Evolutionary conservation across 805 yeast species (phyloP).

Genomic region (Kuraishia floccosa): DNA sequence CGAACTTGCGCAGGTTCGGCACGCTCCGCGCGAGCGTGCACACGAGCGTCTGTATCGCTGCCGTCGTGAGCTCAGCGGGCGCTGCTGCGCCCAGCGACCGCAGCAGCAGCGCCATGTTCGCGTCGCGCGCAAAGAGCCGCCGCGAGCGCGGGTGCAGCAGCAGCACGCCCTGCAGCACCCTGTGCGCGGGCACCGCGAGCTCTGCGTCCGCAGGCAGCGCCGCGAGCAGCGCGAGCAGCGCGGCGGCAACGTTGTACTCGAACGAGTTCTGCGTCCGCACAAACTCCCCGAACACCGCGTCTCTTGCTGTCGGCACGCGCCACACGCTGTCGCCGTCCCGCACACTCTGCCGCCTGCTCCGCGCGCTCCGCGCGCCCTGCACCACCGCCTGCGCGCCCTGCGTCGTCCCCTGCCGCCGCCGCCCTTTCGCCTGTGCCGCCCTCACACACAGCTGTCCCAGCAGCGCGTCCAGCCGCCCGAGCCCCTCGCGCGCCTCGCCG

Average conservation of each 20-base stretch:
- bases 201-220: conserved; percentile 6
- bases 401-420: too few relatives aligned
- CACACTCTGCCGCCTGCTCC: too few relatives aligned
- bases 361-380: too few relatives aligned
- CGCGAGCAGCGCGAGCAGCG: conserved; percentile 14
- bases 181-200: conserved; percentile 13
- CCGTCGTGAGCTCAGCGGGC: conserved; percentile 17
- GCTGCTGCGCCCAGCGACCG: conserved; percentile 9
- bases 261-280: conserved; percentile 37
- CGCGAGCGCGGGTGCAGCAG: conserved; percentile 49
- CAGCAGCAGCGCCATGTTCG: conserved; percentile 25
- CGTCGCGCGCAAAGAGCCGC: conserved; percentile 27
- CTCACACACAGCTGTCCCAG: conserved; percentile 10
- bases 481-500: conserved; percentile 10
- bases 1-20: conserved; percentile 48
- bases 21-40: conserved; percentile 47
- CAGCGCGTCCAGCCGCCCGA: conserved; percentile 10
- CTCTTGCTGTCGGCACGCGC: conserved; percentile 14
- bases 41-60: conserved; percentile 41
- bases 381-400: too few relatives aligned
- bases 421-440: neutral
- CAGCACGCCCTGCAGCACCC: conserved; percentile 46
- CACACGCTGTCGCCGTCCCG: too few relatives aligned
- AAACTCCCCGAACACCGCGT: conserved; percentile 25
- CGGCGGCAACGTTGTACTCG: conserved; percentile 34